Evolutionary conservation across 495 filamentous ascomycete genomes (phyloP), one percentile per base, ranked within the genome.

Genomic region (Penicillium steckii): DNA sequence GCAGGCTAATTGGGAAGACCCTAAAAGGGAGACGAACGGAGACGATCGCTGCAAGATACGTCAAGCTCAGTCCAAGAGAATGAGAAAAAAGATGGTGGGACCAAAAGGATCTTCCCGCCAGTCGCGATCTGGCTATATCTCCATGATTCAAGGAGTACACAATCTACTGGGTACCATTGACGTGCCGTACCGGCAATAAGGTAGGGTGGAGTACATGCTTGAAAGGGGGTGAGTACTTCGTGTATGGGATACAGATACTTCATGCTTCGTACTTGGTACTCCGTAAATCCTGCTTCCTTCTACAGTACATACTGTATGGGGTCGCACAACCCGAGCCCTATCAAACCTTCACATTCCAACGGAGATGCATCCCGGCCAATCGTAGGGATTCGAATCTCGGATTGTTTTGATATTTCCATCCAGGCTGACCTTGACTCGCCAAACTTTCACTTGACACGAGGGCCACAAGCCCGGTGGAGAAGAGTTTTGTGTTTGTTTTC

Each of bases 11-110:
- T 53, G 51, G 48, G 56, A 51, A 48, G 45, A 26, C 29, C 52
- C 17, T 22, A 48, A 42, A 30, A 47, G 54, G 53, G 44, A 55
- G 50, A 46, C 30, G 55, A 50, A 46, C 32, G 49, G 54, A 55
- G 62, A 48, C 48, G 62, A 65, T 66, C 57, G 45, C 57, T 67
- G 57, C 66, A 69, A 22, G 50, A 55, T 67, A 66, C 58, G 64
- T 64, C 67, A 66, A 61, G 44, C 43, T 46, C 23, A 19, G 38
- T 17, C 2, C 4, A 3, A 27, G 26, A 27, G n/a, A 27, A 10
- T 27, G 26, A 27, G 5, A 44, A 42, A 47, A 48, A 50, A 42
- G 52, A 48, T 44, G 46, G 51, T 47, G 55, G 56, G 38, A n/a
- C 44, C 21, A 8, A 26, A 24, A 52, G 19, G 38, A 41, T 41